Percentiles rank a stretch among this genome's conserved stretches.
Evolutionary conservation across 495 filamentous ascomycete species (phyloP).

Genomic region (Hypoxylon intermedium): DNA sequence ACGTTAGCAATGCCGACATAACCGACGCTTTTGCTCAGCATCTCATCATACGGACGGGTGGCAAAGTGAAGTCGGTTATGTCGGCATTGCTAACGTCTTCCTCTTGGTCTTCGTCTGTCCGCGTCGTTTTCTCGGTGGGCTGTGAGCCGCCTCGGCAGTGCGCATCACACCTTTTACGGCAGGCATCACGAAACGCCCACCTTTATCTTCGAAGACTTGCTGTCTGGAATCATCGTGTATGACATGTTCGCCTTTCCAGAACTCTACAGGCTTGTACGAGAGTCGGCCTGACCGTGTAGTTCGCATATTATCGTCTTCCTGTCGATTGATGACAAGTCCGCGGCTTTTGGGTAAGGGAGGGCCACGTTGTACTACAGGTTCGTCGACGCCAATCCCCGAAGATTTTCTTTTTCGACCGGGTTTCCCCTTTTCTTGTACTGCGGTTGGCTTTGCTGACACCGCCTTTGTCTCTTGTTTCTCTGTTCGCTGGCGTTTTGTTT

Average conservation of each 20-base stretch:
- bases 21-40: too few species aligned
- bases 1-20: too few species aligned
- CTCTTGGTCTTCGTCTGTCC: too few species aligned
- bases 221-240: slow-evolving; percentile 69
- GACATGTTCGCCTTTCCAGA: slow-evolving; percentile 83
- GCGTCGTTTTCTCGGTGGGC: too few species aligned
- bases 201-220: slow-evolving; percentile 50
- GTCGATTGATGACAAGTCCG: slow-evolving; percentile 74
- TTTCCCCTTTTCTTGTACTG: slow-evolving; percentile 40
- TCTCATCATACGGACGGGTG: too few species aligned
- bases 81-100: too few species aligned
- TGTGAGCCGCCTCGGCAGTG: slow-evolving; percentile 63
- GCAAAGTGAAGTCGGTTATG: too few species aligned
- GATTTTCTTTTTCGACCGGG: slow-evolving; percentile 51
- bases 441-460: slow-evolving; percentile 25
- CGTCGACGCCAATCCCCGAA: slow-evolving; percentile 49
- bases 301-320: slow-evolving; percentile 60
- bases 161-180: slow-evolving; percentile 78
- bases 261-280: slow-evolving; percentile 78
- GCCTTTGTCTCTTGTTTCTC: slow-evolving; percentile 26
- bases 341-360: slow-evolving; percentile 64
- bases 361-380: slow-evolving; percentile 51
- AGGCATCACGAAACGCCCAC: slow-evolving; percentile 61
- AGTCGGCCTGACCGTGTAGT: slow-evolving; percentile 62
- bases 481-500: slow-evolving; percentile 37